Evolutionary conservation across 768 basidiomycete species (phyloP), one percentile per base, ranked within the genome.

Genomic region (Podaxis sp.): DNA sequence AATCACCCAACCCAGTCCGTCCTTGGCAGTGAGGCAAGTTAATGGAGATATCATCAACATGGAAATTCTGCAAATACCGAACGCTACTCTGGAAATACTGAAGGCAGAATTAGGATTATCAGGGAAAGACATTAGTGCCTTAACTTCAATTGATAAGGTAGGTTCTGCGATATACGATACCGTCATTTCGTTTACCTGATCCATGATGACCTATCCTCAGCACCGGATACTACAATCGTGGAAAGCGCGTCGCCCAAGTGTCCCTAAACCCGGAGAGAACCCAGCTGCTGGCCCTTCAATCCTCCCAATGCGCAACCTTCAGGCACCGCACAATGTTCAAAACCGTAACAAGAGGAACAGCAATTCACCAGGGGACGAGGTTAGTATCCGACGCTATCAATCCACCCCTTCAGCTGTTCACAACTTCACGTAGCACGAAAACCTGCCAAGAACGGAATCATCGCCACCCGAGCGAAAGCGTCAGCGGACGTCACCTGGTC

Each of bases 121-220:
- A 1, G 82, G 83, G 25, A 87, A 82, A 71, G 83, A 86, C 12
- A 38, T 78, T 0, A 65, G 62, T 2, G 64, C 73, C 15, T 69
- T 88, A 65, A 79, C 76, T 38, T 33, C 69, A n/a, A 73, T 76
- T 0, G 89, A 91, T n/a, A 91, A 89, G 82, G 89, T 89, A 64
- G 47, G 74, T 70, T 53, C 57, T 64, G 57, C 55, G 54, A 38
- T 19, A 38, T 7, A n/a, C 22, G 19, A 25, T 36, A 56, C 50
- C n/a, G 36, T 49, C 61, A 47, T 60, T 58, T 55, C 55, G 36
- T 38, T 69, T 51, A 4, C 49, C 29, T n/a, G 51, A 27, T 15
- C 24, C 9, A 50, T 12, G 12, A 12, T 8, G 22, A 29, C 27
- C 54, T 33, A n/a, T 24, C 15, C 49, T 53, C 51, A 84, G 82